These are phyloP conservation scores for Trametes villosa DNA, from an alignment of 768 basidiomycete species.

Conservation along the genomic window DNA sequence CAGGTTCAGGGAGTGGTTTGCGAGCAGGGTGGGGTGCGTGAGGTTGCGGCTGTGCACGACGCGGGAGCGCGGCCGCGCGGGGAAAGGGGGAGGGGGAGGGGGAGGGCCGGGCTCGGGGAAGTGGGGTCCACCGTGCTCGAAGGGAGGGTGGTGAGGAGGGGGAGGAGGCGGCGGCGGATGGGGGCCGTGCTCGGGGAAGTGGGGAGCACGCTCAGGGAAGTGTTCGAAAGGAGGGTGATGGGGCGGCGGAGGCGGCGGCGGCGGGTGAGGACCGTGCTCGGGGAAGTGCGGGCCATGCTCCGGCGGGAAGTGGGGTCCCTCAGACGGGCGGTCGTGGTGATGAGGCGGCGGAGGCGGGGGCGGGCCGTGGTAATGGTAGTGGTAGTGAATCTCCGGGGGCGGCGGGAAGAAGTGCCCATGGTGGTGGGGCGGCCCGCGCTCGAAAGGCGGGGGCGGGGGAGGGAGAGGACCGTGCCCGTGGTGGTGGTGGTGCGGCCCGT, in stretches of 20 bases:
- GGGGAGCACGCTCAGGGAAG: background rate
- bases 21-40: constrained; percentile 47
- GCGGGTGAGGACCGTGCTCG: background rate
- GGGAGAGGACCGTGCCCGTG: background rate
- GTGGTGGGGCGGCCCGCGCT: too few relatives aligned
- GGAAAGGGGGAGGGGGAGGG: too few relatives aligned
- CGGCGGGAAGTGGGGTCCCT: constrained; percentile 1
- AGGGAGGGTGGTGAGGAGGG: background rate
- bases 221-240: constrained; percentile 3
- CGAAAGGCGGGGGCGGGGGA: too few relatives aligned
- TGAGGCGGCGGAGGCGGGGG: background rate
- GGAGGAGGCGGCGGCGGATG: constrained; percentile 20
- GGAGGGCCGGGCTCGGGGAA: too few relatives aligned
- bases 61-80: constrained; percentile 16
- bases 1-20: constrained; percentile 49
- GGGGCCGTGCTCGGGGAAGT: constrained; percentile 14
- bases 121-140: too few relatives aligned
- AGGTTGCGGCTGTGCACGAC: constrained; percentile 24
- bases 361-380: too few relatives aligned
- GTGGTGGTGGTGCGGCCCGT: background rate
- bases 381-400: background rate
- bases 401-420: too few relatives aligned
- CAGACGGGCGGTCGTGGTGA: background rate
- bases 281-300: background rate
- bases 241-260: background rate